A percentile compares a stretch with the other conserved stretches of the same genome.
These are phyloP conservation scores for Penicillium goetzii DNA, from an alignment of 495 filamentous ascomycete species.

Conservation along the genomic window DNA sequence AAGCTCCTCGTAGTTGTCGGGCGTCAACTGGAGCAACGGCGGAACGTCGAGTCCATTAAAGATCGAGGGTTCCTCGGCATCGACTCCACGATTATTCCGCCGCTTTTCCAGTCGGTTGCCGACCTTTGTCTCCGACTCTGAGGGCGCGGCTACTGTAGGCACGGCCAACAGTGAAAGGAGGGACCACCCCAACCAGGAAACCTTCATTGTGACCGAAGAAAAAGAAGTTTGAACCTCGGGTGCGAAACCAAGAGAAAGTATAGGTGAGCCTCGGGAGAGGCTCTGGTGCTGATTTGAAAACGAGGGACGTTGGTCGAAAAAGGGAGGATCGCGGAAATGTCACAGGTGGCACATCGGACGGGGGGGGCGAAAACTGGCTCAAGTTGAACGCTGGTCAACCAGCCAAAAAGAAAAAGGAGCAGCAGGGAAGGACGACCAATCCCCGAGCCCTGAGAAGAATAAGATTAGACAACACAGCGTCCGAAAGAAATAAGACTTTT, in stretches of 20 bases:
- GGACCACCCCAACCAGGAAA: slow-evolving; percentile 46
- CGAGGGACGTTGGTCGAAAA: slow-evolving; percentile 31
- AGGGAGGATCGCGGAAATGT: slow-evolving; percentile 29
- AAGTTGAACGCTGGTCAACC: slow-evolving; percentile 17
- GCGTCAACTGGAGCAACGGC: slow-evolving; percentile 65
- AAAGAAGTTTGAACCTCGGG: slow-evolving; percentile 24
- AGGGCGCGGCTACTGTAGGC: slow-evolving; percentile 49
- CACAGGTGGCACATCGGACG: slow-evolving; percentile 46
- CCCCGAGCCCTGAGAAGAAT: slow-evolving; percentile 27
- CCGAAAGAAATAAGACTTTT: slow-evolving; percentile 19
- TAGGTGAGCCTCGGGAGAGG: slow-evolving; percentile 19
- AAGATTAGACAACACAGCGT: slow-evolving; percentile 25
- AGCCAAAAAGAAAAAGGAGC: slow-evolving; percentile 17
- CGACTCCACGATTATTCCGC: slow-evolving; percentile 23
- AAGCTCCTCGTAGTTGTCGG: slow-evolving; percentile 57
- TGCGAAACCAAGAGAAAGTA: slow-evolving; percentile 21
- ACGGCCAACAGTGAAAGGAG: slow-evolving; percentile 48
- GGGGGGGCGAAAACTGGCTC: slow-evolving; percentile 29
- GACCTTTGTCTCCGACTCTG: slow-evolving; percentile 24
- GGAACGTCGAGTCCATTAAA: slow-evolving; percentile 86
- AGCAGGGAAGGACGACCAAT: slow-evolving; percentile 29
- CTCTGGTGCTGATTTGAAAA: slow-evolving; percentile 18
- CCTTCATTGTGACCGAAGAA: slow-evolving; percentile 40
- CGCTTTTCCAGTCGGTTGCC: slow-evolving; percentile 35
- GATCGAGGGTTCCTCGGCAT: slow-evolving; percentile 50